Base-by-base conservation (phyloP, 164 flowering plant species). In the Liriodendron chinense region DNA sequence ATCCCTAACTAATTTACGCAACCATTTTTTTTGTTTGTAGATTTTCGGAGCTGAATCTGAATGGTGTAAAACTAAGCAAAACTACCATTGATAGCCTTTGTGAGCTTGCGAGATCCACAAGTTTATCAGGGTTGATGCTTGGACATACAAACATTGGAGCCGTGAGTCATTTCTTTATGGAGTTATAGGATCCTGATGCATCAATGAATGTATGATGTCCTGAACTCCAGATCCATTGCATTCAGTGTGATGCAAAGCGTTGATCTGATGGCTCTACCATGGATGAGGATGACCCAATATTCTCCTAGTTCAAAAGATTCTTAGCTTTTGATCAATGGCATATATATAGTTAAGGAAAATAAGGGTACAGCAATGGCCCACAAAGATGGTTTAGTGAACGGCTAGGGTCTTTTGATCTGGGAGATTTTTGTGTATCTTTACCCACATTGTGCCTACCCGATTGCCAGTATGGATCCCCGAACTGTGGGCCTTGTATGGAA, bases 31-130 rank as follows among this genome's bases (percentile, higher is more conserved):
- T 23, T 77, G 16, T 72, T 59, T 82, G 28, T 66, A 96, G 99
- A 74, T 89, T 96, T 86, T 81, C 97, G 59, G 96, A 91, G 75
- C 81, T 96, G 64, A 91, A 76, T 82, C 77, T 96, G 70, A 87
- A 75, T 83, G 98, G 94, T 49, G 69, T 92, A 73, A 92, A 91
- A 84, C 78, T 94, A 65, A 86, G 88, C 87, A 94, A 90, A 80
- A 78, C 80, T 67, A 87, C 84, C 6, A 75, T 90, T 68, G 89
- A 91, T 76, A 81, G 89, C 79, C 89, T 96, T 59, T 91, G 97
- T 83, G 84, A 81, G 77, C 85, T 93, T 85, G 86, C 85, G 69
- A 82, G 79, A 74, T 76, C 82, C 65, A 83, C 87, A 73, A 85
- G 84, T 80, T 83, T 94, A 77, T 88, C 97, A 25, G 86, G 86